phyloP scores from a whole-genome alignment of 202 grass and related monocot species.

The Dendrocalamus latiflorus region DNA sequence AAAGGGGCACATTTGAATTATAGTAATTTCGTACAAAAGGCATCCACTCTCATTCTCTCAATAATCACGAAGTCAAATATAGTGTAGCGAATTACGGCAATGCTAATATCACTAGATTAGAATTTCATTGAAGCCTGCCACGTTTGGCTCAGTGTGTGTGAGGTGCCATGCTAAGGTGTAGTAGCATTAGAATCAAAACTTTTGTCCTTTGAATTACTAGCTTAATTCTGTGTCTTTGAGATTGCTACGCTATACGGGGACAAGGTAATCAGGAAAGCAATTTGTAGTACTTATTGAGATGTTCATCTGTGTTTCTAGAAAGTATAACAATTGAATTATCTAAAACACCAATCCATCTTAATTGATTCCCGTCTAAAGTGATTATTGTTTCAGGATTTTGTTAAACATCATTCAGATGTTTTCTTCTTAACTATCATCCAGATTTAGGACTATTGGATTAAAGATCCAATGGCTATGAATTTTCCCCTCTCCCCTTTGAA shows the following conservation, averaged over 20 bases:
- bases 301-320: too few relatives aligned
- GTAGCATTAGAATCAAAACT: neutral
- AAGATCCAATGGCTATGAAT: too few relatives aligned
- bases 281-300: neutral
- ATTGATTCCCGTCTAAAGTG: neutral
- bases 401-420: too few relatives aligned
- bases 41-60: neutral
- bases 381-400: neutral
- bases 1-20: neutral
- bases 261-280: neutral
- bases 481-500: too few relatives aligned
- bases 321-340: too few relatives aligned
- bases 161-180: neutral
- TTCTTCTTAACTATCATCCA: too few relatives aligned
- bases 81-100: neutral
- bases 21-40: neutral
- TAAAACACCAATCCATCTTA: neutral
- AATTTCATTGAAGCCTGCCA: neutral
- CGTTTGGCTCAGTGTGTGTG: neutral
- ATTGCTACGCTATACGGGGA: neutral
- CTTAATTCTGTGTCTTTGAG: neutral
- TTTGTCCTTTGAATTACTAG: neutral
- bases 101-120: neutral
- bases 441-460: too few relatives aligned
- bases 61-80: neutral